These are phyloP conservation scores for Saccharomyces hybrid DNA, from an alignment of 1,139 yeast genomes.

Conservation along the genomic window DNA sequence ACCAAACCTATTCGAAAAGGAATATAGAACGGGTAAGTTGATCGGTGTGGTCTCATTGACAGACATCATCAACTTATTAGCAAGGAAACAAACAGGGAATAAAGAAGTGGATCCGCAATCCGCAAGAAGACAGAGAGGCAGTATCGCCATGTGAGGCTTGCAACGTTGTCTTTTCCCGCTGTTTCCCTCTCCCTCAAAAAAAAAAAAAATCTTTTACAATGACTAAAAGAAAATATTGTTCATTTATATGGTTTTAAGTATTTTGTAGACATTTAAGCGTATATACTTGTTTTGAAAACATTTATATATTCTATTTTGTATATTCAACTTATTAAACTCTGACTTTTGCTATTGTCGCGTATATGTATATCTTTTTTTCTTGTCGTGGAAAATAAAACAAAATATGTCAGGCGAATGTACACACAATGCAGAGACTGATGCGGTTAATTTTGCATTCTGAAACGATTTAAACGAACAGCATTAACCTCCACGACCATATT, in stretches of 20 bases:
- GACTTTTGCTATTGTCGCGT: background rate
- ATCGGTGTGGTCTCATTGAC: conserved; percentile 89
- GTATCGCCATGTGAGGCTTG: conserved; percentile 29
- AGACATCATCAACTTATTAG: conserved; percentile 76
- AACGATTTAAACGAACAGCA: background rate
- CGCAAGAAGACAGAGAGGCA: conserved; percentile 84
- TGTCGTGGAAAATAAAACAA: background rate
- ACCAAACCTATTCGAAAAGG: conserved; percentile 32
- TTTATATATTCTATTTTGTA: background rate
- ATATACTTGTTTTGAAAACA: background rate
- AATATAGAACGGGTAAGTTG: conserved; percentile 62
- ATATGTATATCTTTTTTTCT: background rate
- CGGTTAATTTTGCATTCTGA: background rate
- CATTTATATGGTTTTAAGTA: background rate
- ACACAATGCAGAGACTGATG: background rate
- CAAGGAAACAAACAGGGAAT: conserved; percentile 52
- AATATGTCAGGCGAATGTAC: background rate
- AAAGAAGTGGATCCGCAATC: conserved; percentile 71
- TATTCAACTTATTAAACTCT: background rate
- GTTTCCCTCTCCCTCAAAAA: background rate
- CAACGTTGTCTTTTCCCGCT: background rate
- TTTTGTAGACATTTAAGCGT: background rate
- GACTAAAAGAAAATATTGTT: background rate
- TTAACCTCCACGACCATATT: background rate
- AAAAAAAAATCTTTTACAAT: background rate